phyloP scores from a whole-genome alignment of 1,139 yeast genomes.

The Eremothecium gossypii region DNA sequence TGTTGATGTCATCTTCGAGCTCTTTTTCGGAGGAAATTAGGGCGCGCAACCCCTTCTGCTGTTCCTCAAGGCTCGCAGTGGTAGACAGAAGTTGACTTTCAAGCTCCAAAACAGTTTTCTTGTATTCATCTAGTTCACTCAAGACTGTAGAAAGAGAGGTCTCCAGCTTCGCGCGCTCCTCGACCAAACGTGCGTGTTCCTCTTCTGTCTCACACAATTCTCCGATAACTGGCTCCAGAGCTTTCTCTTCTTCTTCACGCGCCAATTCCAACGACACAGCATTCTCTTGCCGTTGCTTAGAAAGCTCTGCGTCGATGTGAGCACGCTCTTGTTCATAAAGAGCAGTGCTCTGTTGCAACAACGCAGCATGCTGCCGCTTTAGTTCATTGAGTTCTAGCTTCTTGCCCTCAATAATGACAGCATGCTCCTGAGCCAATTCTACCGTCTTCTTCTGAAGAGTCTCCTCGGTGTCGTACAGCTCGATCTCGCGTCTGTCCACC shows the following conservation, averaged over 20 bases:
- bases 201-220: conserved; percentile 23
- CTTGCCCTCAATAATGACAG: conserved; percentile 17
- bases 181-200: conserved; percentile 19
- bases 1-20: conserved; percentile 14
- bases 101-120: conserved; percentile 19
- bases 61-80: conserved; percentile 19
- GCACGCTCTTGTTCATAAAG: conserved; percentile 14
- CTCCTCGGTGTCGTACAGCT: conserved; percentile 18
- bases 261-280: conserved; percentile 9
- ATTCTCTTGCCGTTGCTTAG: conserved; percentile 29
- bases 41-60: conserved; percentile 14
- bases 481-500: conserved; percentile 27
- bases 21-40: conserved; percentile 15
- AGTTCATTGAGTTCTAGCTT: conserved; percentile 27
- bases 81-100: conserved; percentile 18
- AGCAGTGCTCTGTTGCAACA: conserved; percentile 22
- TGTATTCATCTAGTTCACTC: conserved; percentile 21
- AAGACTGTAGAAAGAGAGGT: conserved; percentile 20
- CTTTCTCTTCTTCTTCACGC: conserved; percentile 22
- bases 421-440: conserved; percentile 24
- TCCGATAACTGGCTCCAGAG: conserved; percentile 22
- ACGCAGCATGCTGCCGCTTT: conserved; percentile 17
- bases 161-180: conserved; percentile 21
- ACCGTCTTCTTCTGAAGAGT: conserved; percentile 24
- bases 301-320: conserved; percentile 22